Conservation (phyloP, 2,329 filamentous ascomycete genomes). For the Penicillium sp. region DNA sequence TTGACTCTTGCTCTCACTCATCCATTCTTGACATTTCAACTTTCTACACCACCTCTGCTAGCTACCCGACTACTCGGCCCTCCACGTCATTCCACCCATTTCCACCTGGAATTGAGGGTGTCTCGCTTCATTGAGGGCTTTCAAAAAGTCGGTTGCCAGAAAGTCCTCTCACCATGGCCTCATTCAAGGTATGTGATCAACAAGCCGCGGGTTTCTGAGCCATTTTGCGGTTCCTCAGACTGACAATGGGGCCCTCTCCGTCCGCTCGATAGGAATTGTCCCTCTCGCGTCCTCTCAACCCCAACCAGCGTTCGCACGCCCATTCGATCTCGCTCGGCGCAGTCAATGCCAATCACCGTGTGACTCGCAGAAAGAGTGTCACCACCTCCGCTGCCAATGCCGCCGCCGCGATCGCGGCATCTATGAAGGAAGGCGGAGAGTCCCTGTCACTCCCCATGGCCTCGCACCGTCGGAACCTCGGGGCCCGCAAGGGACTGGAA, state of each 20-base stretch:
- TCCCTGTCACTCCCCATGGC: slow-evolving; percentile 56
- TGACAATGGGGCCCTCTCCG: slow-evolving; percentile 24
- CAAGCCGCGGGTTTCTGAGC: slow-evolving; percentile 3
- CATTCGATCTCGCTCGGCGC: slow-evolving; percentile 74
- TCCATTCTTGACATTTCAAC: slow-evolving; percentile 7
- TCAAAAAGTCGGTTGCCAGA: slow-evolving; percentile 29
- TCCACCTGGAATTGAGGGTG: slow-evolving; percentile 21
- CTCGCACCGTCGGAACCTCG: slow-evolving; percentile 52
- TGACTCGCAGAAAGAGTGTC: slow-evolving; percentile 91
- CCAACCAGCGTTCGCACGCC: slow-evolving; percentile 71
- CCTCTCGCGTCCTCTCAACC: slow-evolving; percentile 63
- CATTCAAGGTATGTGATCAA: slow-evolving; percentile 35
- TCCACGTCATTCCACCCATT: slow-evolving; percentile 16
- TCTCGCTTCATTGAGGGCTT: slow-evolving; percentile 20
- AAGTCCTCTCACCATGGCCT: slow-evolving; percentile 36
- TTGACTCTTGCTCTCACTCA: slow-evolving; percentile 2
- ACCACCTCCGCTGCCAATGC: slow-evolving; percentile 70
- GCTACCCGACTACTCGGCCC: slow-evolving; percentile 4
- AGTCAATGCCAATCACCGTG: slow-evolving; percentile 75
- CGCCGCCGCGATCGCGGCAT: slow-evolving; percentile 63
- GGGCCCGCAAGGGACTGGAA: slow-evolving; percentile 52
- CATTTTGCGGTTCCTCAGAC: slow-evolving; percentile 5
- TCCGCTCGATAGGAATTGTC: slow-evolving; percentile 38
- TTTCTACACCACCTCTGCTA: slow-evolving; percentile 9
- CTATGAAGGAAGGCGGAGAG: slow-evolving; percentile 61